Conservation (phyloP, 345 rosid genomes). For the Euphorbia pulcherrima region DNA sequence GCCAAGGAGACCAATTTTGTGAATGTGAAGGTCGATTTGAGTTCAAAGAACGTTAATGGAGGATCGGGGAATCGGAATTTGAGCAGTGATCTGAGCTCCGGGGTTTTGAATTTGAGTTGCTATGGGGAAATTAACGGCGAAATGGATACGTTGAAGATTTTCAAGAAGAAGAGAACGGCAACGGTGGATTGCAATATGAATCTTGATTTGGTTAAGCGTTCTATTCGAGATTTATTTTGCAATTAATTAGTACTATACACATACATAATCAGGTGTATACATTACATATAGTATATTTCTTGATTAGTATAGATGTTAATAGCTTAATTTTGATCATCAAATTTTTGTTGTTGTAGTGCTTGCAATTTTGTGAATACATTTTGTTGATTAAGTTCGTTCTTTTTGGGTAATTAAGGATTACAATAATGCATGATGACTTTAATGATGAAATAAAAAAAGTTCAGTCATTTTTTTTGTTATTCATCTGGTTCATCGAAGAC, state of each 20-base stretch:
- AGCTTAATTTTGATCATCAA: too few species aligned
- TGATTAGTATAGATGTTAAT: too few species aligned
- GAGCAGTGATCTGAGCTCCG: constrained; percentile 33
- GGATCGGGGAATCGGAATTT: constrained; percentile 17
- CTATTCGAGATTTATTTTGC: constrained; percentile 30
- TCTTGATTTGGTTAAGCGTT: constrained; percentile 23
- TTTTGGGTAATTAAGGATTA: too few species aligned
- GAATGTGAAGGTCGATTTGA: constrained; percentile 32
- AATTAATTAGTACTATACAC: background rate
- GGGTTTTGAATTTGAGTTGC: constrained; percentile 39
- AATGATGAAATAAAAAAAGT: too few species aligned
- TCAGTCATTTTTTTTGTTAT: too few species aligned
- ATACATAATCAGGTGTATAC: background rate
- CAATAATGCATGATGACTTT: too few species aligned
- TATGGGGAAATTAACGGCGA: constrained; percentile 41
- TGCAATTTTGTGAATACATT: too few species aligned
- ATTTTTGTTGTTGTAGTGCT: too few species aligned
- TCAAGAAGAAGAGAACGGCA: constrained; percentile 33
- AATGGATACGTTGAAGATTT: constrained; percentile 24
- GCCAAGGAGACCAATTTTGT: constrained; percentile 36
- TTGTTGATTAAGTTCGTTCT: too few species aligned
- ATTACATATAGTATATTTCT: too few species aligned
- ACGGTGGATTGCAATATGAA: constrained; percentile 40
- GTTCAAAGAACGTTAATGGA: constrained; percentile 24
- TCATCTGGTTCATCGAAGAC: too few species aligned